Base-by-base conservation (phyloP, 2,329 filamentous ascomycete genomes). In the Aureobasidium namibiae region DNA sequence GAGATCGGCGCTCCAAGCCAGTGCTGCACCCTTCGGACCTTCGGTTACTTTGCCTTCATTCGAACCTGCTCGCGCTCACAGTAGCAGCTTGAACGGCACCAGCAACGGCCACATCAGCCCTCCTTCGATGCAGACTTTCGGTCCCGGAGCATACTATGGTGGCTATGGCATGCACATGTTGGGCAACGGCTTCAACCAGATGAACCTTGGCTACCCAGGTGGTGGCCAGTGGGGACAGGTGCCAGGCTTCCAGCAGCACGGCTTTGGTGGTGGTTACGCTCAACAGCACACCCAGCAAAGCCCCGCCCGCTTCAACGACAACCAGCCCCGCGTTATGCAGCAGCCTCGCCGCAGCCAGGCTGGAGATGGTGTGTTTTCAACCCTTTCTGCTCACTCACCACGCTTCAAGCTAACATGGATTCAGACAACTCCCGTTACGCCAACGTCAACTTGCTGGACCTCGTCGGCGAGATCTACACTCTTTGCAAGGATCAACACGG, bases 401-500 rank as follows among this genome's bases (percentile, higher is more conserved):
- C 18, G 26, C 9, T 23, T 1, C 2, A 26, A 31, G 21, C 42
- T 48, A 33, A 46, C 42, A 57, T 44, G 29, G 23, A 13, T 33
- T 24, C 41, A 29, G 73, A 75, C 46, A 77, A 78, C 46, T 88
- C 87, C 67, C 88, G 90, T 61, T 96, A 90, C 75, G 84, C 88
- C 66, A 92, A 94, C 70, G 82, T 89, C 69, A 84, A 89, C 14
- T 79, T 97, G 23, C 90, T 96, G 70, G 83, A 86, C 34, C 87
- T 94, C 67, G 80, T 82, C 36, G 90, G 91, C 50, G 87, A 91
- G 67, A 90, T 99, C 67, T 95, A 96, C 73, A 82, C 85, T 53
- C 79, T 96, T 36, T 97, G 92, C 82, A 97, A 96, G 76, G 94
- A 99, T 69, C 94, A 99, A 76, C 92, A 99, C 73, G 94, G 94